These are phyloP conservation scores for Solanum sparsipilum DNA, from an alignment of 257 asterid species.

Conservation along the genomic window DNA sequence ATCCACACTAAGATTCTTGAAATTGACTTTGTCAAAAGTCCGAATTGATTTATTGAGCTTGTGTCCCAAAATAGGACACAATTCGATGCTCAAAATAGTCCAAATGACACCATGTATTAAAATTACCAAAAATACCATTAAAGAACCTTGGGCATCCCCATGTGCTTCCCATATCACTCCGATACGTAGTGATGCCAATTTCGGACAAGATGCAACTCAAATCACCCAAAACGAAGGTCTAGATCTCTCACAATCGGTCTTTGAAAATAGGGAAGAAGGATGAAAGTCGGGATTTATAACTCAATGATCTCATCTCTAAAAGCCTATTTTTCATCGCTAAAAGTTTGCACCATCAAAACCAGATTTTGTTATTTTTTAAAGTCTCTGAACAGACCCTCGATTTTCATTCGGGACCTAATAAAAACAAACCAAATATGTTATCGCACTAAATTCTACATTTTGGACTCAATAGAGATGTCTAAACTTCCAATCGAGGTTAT, in stretches of 20 bases:
- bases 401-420: accelerated
- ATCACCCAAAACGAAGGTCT: not conserved
- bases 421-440: not conserved
- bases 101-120: too few species aligned
- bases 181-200: too few species aligned
- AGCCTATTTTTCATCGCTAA: not conserved
- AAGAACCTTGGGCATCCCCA: too few species aligned
- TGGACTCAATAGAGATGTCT: not conserved
- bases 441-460: too few species aligned
- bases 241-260: not conserved
- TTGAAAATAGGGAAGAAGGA: not conserved
- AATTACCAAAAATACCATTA: too few species aligned
- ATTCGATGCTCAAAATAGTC: too few species aligned
- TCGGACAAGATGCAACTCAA: accelerated
- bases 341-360: too few species aligned
- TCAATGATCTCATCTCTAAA: not conserved
- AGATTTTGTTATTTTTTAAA: not conserved
- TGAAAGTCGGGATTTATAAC: not conserved
- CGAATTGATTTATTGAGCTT: too few species aligned
- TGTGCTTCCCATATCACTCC: too few species aligned
- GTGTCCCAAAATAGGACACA: too few species aligned
- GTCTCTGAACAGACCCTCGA: not conserved
- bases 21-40: too few species aligned
- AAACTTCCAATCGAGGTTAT: not conserved
- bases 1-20: too few species aligned